These are phyloP conservation scores for Annona squamosa DNA, from an alignment of 164 flowering plant species.

Conservation along the genomic window DNA sequence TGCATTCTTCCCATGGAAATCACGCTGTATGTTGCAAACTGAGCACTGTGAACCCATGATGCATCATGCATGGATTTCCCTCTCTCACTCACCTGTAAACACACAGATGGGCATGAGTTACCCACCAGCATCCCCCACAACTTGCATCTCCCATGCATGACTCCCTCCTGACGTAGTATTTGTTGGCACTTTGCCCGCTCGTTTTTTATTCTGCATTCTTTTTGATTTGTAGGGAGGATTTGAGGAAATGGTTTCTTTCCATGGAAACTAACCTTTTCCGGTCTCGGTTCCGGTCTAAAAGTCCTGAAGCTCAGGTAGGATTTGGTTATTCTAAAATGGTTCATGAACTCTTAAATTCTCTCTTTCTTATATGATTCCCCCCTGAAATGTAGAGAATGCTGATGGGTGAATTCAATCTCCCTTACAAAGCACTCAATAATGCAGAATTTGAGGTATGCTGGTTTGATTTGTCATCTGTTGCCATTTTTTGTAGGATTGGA, in stretches of 20 bases:
- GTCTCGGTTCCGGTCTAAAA: slow-evolving; percentile 45
- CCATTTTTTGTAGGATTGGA: too few species aligned
- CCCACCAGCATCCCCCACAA: not conserved
- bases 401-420: slow-evolving; percentile 58
- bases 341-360: not conserved
- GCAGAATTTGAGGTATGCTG: slow-evolving; percentile 64
- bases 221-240: slow-evolving; percentile 51
- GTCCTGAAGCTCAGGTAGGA: slow-evolving; percentile 57
- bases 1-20: not conserved
- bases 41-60: not conserved
- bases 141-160: not conserved
- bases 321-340: not conserved
- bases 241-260: slow-evolving; percentile 88
- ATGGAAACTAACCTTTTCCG: slow-evolving; percentile 79
- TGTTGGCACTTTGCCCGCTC: not conserved
- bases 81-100: not conserved
- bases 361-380: not conserved
- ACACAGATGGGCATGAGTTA: not conserved
- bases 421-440: slow-evolving; percentile 54
- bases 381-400: slow-evolving; percentile 39
- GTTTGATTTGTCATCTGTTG: not conserved
- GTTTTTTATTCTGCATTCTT: not conserved
- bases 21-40: too few species aligned
- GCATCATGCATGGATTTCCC: not conserved
- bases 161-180: too few species aligned